A percentile compares a stretch with the other conserved stretches of the same genome.
Conservation (phyloP, 1,139 yeast species). For the Yamadazyma triangularis region DNA sequence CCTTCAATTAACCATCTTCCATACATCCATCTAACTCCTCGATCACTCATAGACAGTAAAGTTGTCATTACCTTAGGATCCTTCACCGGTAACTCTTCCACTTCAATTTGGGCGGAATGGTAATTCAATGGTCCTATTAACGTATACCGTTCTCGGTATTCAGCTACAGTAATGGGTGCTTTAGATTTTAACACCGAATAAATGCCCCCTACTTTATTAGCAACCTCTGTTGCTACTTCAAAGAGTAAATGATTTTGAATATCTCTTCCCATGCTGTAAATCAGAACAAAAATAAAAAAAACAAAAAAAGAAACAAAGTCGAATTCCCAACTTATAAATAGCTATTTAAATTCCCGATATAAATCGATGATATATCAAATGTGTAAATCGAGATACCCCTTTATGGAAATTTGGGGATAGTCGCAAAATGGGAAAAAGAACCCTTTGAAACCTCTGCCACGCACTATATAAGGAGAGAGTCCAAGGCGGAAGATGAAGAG, state of each 20-base stretch:
- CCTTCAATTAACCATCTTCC: constrained; percentile 98
- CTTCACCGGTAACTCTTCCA: constrained; percentile 76
- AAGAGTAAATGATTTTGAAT: constrained; percentile 79
- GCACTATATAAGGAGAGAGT: too few relatives aligned
- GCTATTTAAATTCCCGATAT: too few relatives aligned
- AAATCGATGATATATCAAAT: too few relatives aligned
- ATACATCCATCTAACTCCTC: constrained; percentile 81
- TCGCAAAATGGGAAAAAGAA: too few relatives aligned
- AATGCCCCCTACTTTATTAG: constrained; percentile 96
- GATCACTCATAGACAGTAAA: constrained; percentile 65
- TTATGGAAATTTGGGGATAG: too few relatives aligned
- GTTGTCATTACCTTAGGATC: constrained; percentile 60
- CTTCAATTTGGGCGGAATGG: constrained; percentile 84
- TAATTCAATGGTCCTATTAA: constrained; percentile 83
- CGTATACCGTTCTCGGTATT: constrained; percentile 83
- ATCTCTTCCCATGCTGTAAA: constrained; percentile 69
- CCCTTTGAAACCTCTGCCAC: too few relatives aligned
- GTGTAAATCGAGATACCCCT: too few relatives aligned
- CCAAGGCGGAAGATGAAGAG: too few relatives aligned
- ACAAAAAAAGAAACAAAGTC: too few relatives aligned
- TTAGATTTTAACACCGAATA: constrained; percentile 94
- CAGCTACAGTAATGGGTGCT: constrained; percentile 95
- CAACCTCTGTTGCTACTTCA: constrained; percentile 97
- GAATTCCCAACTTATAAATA: too few relatives aligned
- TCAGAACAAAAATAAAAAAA: too few relatives aligned